phyloP scores from a whole-genome alignment of 176 grass and related monocot species.

The Saccharum officinarum region DNA sequence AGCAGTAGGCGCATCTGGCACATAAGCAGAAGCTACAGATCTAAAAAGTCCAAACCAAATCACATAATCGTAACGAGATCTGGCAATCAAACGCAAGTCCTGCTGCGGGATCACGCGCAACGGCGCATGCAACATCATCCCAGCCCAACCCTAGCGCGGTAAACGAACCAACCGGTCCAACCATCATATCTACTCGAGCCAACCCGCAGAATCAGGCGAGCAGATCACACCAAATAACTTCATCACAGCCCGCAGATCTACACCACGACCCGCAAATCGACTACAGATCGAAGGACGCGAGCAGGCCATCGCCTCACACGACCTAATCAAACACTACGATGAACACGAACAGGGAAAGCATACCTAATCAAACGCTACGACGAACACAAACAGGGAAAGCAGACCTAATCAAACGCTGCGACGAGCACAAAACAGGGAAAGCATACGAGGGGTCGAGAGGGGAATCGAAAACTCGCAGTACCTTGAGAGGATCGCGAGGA shows the following conservation, averaged over 20 bases:
- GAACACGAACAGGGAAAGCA: neutral
- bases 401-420: no score
- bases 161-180: neutral
- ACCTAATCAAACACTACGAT: neutral
- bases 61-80: neutral
- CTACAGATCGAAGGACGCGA: neutral
- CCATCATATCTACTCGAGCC: neutral
- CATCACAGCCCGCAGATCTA: neutral
- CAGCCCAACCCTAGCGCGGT: neutral
- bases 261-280: no score
- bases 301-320: neutral
- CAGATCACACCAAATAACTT: neutral
- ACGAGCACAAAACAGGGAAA: no score
- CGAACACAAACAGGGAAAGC: neutral
- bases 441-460: neutral
- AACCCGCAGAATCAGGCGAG: neutral
- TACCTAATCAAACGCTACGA: neutral
- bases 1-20: neutral
- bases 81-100: neutral
- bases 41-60: neutral
- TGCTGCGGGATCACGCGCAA: neutral
- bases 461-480: conserved; percentile 13
- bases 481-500: conserved; percentile 19
- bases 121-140: neutral
- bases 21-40: neutral